A percentile compares a stretch with the other conserved stretches of the same genome.
Evolutionary conservation across 2,329 filamentous ascomycete species (phyloP).

Genomic region (Nemania sp.): DNA sequence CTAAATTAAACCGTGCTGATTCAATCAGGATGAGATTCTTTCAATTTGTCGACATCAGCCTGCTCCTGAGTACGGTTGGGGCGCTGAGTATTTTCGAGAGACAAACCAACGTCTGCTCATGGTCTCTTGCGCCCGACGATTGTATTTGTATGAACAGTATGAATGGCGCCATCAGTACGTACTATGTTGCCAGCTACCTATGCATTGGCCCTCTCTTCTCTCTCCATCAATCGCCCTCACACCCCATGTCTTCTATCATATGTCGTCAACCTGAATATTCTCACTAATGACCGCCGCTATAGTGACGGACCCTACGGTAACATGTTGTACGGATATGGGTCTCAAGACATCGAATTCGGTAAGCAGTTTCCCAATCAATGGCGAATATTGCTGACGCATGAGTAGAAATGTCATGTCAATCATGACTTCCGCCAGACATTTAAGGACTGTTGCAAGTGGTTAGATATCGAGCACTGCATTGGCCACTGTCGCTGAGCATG

Average conservation of each 20-base stretch:
- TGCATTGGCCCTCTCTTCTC: neutral
- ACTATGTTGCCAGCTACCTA: neutral
- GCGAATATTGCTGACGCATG: constrained; percentile 3
- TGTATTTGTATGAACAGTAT: constrained; percentile 39
- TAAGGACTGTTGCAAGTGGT: constrained; percentile 39
- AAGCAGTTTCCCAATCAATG: neutral
- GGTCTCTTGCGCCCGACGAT: constrained; percentile 34
- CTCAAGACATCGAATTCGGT: constrained; percentile 35
- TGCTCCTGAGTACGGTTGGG: constrained; percentile 11
- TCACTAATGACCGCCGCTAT: neutral
- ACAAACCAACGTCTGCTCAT: constrained; percentile 32
- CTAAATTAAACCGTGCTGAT: neutral
- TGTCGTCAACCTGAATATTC: neutral
- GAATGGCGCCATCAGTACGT: constrained; percentile 38
- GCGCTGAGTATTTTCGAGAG: constrained; percentile 34
- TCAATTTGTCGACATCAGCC: constrained; percentile 1
- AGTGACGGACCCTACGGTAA: constrained; percentile 33
- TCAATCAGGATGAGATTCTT: constrained; percentile 20
- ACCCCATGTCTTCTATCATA: neutral
- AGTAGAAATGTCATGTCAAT: constrained; percentile 34
- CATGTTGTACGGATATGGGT: constrained; percentile 35
- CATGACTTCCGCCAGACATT: constrained; percentile 34
- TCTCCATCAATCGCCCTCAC: neutral
- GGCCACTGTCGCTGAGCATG: constrained; percentile 33
- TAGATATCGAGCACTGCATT: constrained; percentile 31